Evolutionary conservation across 192 early-diverging fungal genomes (phyloP), one percentile per base, ranked within the genome.

Genomic region (Umbelopsis vinacea): DNA sequence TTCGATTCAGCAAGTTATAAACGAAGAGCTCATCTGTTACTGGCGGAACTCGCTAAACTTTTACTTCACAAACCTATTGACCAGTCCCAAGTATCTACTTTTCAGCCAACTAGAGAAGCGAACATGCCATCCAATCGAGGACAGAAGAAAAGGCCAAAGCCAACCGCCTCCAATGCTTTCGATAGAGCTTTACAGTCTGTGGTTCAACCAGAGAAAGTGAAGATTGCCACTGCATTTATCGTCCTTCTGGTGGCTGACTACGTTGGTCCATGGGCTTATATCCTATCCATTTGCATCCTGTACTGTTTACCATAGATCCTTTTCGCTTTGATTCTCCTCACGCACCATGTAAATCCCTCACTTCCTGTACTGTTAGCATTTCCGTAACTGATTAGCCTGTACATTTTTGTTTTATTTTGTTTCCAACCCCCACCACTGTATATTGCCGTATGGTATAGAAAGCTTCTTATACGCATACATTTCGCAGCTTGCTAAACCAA

Each of bases 11-110:
- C 50, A 22, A 69, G 29, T 24, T 55, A 72, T 37, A 46, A 38
- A 43, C 50, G 43, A 24, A 55, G 66, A 40, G 48, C 67, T 21
- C 66, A 53, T 4, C 14, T 77, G 14, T 40, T 77, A 22, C 17
- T 71, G 7, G 43, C 50, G 23, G 71, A 76, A 23, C 52, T 68
- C 3, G 21, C 43, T 22, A 71, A 63, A 38, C 54, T 71, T 19
- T 37, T 63, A 17, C 11, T 63, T 3, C 26, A 63, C 17, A 12
- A 26, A 7, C 15, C 57, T 1, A 6, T 26, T 0, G 14, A 15
- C 0, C 57, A n/a, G 7, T 17, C 57, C 7, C 57, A 63, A 37
- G 5, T 37, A 14, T 19, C 26, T 12, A 37, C 33, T 1, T 38
- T 15, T n/a, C 57, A 17, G 0, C 33, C 26, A 37, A 26, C 57